Conservation (phyloP, 768 basidiomycete genomes). For the Tricholomella constricta region DNA sequence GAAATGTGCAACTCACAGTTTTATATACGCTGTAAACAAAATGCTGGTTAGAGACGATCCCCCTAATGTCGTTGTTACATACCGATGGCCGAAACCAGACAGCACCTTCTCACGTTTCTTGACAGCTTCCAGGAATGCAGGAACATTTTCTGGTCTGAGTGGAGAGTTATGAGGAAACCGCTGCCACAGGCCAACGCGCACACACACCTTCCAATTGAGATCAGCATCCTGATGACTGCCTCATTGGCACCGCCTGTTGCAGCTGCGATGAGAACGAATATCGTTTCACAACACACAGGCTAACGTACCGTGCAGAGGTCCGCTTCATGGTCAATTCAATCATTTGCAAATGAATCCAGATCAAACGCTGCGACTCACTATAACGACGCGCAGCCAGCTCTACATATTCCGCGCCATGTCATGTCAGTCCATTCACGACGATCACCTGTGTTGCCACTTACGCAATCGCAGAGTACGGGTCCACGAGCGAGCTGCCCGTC, state of each 20-base stretch:
- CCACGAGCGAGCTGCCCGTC: slow-evolving; percentile 85
- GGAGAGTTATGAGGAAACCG: neutral
- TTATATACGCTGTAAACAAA: slow-evolving; percentile 60
- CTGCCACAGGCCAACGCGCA: too few species aligned
- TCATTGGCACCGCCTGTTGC: slow-evolving; percentile 82
- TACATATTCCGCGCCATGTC: slow-evolving; percentile 25
- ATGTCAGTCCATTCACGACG: neutral
- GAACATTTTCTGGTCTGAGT: slow-evolving; percentile 73
- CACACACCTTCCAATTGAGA: slow-evolving; percentile 78
- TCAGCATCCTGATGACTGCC: slow-evolving; percentile 92
- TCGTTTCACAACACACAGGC: neutral
- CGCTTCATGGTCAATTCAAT: slow-evolving; percentile 38
- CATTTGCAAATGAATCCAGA: neutral
- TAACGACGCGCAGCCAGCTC: slow-evolving; percentile 84
- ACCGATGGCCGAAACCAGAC: slow-evolving; percentile 90
- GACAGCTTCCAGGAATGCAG: slow-evolving; percentile 82
- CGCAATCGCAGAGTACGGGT: slow-evolving; percentile 88
- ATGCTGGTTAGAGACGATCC: neutral
- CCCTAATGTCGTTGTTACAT: slow-evolving; percentile 17
- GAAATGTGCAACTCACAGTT: slow-evolving; percentile 46
- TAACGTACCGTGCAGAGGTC: slow-evolving; percentile 65
- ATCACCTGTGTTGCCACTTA: slow-evolving; percentile 32
- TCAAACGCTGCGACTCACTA: slow-evolving; percentile 56
- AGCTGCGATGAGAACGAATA: slow-evolving; percentile 1
- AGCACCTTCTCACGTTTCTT: slow-evolving; percentile 88